Conservation (phyloP, 495 filamentous ascomycete genomes). For the Staphylotrichum tortipilum region DNA sequence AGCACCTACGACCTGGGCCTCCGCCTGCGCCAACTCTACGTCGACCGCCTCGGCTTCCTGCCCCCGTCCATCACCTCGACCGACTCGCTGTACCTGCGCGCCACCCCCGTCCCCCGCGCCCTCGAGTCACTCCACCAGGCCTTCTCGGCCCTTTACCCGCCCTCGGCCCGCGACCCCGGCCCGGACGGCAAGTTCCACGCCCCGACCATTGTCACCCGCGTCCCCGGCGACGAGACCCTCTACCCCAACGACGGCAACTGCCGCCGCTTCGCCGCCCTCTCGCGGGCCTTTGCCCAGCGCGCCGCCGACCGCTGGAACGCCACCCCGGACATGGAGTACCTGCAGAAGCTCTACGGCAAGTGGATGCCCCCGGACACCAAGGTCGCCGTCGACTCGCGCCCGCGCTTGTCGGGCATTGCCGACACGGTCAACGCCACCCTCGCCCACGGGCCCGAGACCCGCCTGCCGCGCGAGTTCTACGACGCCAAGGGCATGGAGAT, state of each 20-base stretch:
- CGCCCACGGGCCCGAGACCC: slow-evolving; percentile 73
- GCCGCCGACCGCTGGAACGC: slow-evolving; percentile 76
- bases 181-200: slow-evolving; percentile 46
- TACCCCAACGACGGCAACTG: slow-evolving; percentile 88
- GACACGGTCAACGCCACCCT: slow-evolving; percentile 85
- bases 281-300: slow-evolving; percentile 70
- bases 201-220: slow-evolving; percentile 65
- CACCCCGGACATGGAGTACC: slow-evolving; percentile 72
- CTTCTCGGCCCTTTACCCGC: slow-evolving; percentile 82
- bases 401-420: slow-evolving; percentile 80
- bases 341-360: slow-evolving; percentile 66
- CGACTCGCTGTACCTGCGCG: slow-evolving; percentile 73
- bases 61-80: slow-evolving; percentile 52
- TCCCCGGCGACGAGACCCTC: slow-evolving; percentile 75
- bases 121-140: slow-evolving; percentile 84
- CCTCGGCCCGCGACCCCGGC: slow-evolving; percentile 45
- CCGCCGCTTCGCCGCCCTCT: slow-evolving; percentile 71
- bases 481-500: slow-evolving; percentile 59
- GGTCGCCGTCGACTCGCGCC: slow-evolving; percentile 76
- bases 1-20: slow-evolving; percentile 75
- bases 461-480: slow-evolving; percentile 80
- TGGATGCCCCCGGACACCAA: slow-evolving; percentile 68
- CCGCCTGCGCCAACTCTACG: slow-evolving; percentile 74
- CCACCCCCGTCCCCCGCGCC: slow-evolving; percentile 76
- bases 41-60: slow-evolving; percentile 80